A percentile compares a stretch with the other conserved stretches of the same genome.
These are phyloP conservation scores for Rhizoclosmatium sp. DNA, from an alignment of 192 early-diverging fungal genomes.

Conservation along the genomic window DNA sequence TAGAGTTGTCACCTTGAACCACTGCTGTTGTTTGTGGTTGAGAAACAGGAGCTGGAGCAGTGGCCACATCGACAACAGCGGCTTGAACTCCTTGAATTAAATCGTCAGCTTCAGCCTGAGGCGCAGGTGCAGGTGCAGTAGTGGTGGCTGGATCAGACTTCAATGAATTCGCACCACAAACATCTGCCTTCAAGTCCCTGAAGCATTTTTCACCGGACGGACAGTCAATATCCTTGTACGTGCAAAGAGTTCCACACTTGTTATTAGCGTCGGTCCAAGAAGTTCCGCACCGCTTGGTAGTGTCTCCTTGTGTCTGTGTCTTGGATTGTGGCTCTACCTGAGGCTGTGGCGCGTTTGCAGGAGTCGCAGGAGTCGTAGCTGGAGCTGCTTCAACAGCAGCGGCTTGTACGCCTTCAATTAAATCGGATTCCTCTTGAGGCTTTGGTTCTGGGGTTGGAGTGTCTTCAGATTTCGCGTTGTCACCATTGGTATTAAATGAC, in stretches of 20 bases:
- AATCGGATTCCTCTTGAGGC: too few species aligned
- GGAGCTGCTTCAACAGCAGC: neutral
- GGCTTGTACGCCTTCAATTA: too few species aligned
- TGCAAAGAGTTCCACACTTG: constrained; percentile 6
- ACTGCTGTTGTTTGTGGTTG: neutral
- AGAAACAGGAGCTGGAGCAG: neutral
- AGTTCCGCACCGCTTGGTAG: neutral
- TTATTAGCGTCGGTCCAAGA: constrained; percentile 1
- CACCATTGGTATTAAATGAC: too few species aligned
- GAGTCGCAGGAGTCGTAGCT: neutral
- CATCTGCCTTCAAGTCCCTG: neutral
- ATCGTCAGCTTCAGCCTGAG: neutral
- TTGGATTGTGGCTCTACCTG: neutral
- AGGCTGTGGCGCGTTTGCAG: neutral
- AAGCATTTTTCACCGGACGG: constrained; percentile 1
- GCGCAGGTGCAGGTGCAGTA: constrained; percentile 5
- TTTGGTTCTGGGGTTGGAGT: constrained; percentile 15
- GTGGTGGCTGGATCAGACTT: neutral
- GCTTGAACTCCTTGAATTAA: too few species aligned
- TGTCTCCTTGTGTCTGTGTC: neutral
- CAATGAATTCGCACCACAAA: neutral
- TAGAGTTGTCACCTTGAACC: neutral
- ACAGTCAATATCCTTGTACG: neutral
- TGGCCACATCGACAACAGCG: neutral
- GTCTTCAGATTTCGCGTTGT: neutral